Evolutionary conservation across 371 early-diverging fungal species (phyloP), one percentile per base, ranked within the genome.

Genomic region (Mortierella sp.): DNA sequence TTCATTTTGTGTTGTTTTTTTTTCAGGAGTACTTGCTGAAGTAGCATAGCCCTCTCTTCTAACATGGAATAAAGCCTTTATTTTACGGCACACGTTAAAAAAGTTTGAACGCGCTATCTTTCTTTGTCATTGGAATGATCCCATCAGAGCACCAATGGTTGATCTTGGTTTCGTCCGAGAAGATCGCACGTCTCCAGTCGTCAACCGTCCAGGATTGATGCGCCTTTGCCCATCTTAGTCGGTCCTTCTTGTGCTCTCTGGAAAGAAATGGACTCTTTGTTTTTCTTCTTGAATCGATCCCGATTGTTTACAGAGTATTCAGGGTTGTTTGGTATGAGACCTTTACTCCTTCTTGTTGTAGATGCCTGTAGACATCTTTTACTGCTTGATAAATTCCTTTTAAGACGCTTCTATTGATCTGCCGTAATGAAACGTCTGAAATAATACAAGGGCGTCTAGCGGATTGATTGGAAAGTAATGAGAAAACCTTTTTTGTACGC

Each of bases 131-230:
- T 44, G 45, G 9, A 44, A 44, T 44, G 13, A 74, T 44, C 2
- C 77, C 81, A 77, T 86, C 85, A 0, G 58, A 75, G n/a, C 50
- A 55, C 60, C 70, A 81, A 26, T 60, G 47, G 60, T 82, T 87
- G 14, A 88, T 79, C 74, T 88, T 83, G 28, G 76, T 87, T 26
- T 88, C 72, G 55, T 87, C 88, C 0, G 80, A 87, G 75, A 74
- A 88, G 16, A 88, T 54, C 11, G 80, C 84, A 14, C 75, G 71
- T n/a, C 24, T 80, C 80, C 80, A 87, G 58, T 88, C 83, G 42
- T 81, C 80, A 38, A 73, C n/a, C 0, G 80, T 88, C 80, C 80
- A 80, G 72, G 80, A 13, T 31, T 24, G 38, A 74, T 88, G 83
- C 0, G 50, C 38, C 16, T 38, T 80, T 26, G 83, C 83, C 70